Conservation (phyloP, 2,329 filamentous ascomycete species). For the Ophiostoma sp. region DNA sequence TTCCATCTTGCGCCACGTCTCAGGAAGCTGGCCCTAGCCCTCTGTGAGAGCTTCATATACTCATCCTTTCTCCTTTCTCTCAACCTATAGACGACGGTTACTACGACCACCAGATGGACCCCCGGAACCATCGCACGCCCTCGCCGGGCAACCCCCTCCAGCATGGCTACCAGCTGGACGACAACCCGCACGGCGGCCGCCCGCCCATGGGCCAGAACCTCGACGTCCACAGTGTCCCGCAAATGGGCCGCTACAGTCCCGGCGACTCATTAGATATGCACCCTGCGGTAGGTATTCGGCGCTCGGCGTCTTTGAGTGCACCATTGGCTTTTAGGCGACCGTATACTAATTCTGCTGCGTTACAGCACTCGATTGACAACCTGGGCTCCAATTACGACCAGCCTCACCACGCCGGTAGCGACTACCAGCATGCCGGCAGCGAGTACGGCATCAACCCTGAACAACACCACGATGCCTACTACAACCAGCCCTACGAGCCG, state of each 20-base stretch:
- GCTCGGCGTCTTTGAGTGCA: not conserved
- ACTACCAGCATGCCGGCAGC: constrained; percentile 57
- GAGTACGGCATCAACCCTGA: constrained; percentile 80
- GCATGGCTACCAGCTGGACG: constrained; percentile 78
- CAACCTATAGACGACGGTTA: constrained; percentile 51
- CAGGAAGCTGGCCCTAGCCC: constrained; percentile 10
- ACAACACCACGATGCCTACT: constrained; percentile 84
- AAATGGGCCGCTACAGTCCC: constrained; percentile 54
- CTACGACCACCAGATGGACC: constrained; percentile 62
- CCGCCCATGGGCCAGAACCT: constrained; percentile 53
- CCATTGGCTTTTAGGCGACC: not conserved
- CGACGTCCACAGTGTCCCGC: constrained; percentile 54
- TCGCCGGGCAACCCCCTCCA: constrained; percentile 74
- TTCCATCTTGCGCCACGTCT: not conserved
- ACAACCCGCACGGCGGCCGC: constrained; percentile 65
- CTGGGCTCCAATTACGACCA: constrained; percentile 50
- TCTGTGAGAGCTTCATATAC: constrained; percentile 14
- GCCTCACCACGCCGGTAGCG: constrained; percentile 51
- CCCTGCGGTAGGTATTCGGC: constrained; percentile 66
- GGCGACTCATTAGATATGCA: constrained; percentile 80
- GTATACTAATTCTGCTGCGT: constrained; percentile 10
- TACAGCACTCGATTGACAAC: constrained; percentile 55
- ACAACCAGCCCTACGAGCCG: constrained; percentile 75
- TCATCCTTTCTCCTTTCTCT: constrained; percentile 14
- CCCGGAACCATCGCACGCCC: constrained; percentile 62